Percentiles rank a stretch among this genome's conserved stretches.
Evolutionary conservation across 108 stramenopile species (phyloP).

Genomic region (Seminavis robusta): DNA sequence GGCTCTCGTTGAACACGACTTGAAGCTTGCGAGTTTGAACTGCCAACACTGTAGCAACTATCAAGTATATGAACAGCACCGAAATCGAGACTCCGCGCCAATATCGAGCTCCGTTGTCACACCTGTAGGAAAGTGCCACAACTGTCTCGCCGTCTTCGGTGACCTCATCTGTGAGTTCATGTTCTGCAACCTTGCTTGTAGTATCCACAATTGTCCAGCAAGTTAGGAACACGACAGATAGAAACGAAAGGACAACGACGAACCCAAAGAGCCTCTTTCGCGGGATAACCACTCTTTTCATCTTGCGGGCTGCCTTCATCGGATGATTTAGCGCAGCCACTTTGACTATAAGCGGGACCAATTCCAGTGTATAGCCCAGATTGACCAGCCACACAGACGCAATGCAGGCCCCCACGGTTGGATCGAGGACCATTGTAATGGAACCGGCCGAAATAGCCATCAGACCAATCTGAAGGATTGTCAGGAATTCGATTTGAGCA

Average conservation of each 20-base stretch:
- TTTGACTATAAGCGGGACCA: conserved; percentile 41
- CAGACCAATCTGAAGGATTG: conserved; percentile 19
- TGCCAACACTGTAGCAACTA: conserved; percentile 24
- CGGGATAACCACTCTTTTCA: conserved; percentile 29
- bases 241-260: conserved; percentile 2
- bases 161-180: conserved; percentile 2
- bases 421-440: conserved; percentile 13
- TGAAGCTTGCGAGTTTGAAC: conserved; percentile 29
- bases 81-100: conserved; percentile 8
- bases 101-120: neutral
- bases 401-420: conserved; percentile 18
- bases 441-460: conserved; percentile 26
- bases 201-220: conserved; percentile 22
- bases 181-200: conserved; percentile 2
- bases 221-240: conserved; percentile 19
- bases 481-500: conserved; percentile 29
- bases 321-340: conserved; percentile 40
- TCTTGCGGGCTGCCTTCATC: conserved; percentile 5
- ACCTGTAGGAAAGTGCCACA: conserved; percentile 5
- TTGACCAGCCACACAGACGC: conserved; percentile 26
- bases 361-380: conserved; percentile 31
- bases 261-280: conserved; percentile 15
- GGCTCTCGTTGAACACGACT: conserved; percentile 37
- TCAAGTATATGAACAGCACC: conserved; percentile 13
- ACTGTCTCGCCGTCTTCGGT: neutral